Evolutionary conservation across 208 protist genomes (phyloP).

Genomic region (Tritrichomonas musculus): DNA sequence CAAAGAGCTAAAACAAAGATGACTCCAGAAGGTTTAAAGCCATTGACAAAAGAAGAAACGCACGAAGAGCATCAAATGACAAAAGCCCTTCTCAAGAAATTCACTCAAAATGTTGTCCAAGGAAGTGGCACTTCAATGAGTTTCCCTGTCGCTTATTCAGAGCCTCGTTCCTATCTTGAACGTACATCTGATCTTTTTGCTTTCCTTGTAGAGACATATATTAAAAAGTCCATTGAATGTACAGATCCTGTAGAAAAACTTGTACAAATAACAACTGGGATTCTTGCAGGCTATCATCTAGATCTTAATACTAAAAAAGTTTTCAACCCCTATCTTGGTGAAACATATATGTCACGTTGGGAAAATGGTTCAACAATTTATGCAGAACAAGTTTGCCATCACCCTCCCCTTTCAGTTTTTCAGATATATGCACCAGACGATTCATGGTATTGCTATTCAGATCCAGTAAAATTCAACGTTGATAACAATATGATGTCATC

Average conservation of each 20-base stretch:
- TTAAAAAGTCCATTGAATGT: not conserved
- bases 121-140: not conserved
- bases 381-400: slow-evolving; percentile 38
- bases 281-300: not conserved
- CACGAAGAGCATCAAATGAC: not conserved
- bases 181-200: not conserved
- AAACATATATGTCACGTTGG: slow-evolving; percentile 26
- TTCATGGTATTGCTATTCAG: not conserved
- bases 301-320: not conserved
- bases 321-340: slow-evolving; percentile 38
- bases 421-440: slow-evolving; percentile 31
- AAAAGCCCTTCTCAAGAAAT: not conserved
- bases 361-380: slow-evolving; percentile 36
- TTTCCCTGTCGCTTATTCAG: not conserved
- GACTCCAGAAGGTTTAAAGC: not conserved
- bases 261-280: not conserved
- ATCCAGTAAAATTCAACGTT: not conserved
- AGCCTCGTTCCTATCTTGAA: not conserved
- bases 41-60: not conserved
- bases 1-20: not conserved
- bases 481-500: not conserved
- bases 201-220: not conserved
- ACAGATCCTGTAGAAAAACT: not conserved
- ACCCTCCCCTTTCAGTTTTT: slow-evolving; percentile 37
- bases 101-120: not conserved